Base-by-base conservation (phyloP, 768 basidiomycete genomes). In the Pisolithus albus region DNA sequence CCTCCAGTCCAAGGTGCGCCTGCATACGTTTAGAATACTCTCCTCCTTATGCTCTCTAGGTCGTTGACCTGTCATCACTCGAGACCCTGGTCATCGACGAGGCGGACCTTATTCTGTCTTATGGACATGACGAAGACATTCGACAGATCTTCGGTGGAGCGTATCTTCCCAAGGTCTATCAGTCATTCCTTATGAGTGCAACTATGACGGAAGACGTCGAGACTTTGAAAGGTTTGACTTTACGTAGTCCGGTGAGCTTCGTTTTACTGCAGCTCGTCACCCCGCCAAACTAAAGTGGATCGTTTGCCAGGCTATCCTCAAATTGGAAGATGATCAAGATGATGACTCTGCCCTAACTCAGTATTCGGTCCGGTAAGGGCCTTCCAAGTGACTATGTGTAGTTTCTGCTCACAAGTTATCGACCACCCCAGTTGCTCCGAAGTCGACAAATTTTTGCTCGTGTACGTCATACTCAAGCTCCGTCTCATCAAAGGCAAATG, bases 151-250 rank as follows among this genome's bases (percentile, higher is more conserved):
- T 87, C 55, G 76, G 69, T 50, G 88, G 81, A 44, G 79, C 75
- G 40, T 85, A 79, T 66, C 78, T 88, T 28, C 92, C 86, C 49
- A 86, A 82, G 65, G 82, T 87, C 54, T 90, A 82, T 67, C 95
- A 92, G 67, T 88, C 90, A 9, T 93, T 95, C 70, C 72, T 99
- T 32, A 96, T 98, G 92, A 92, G 88, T 63, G 95, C 96, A 5
- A 99, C 95, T 0, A 86, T 98, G 84, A 92, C 93, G 10, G 89
- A 93, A 59, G 96, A 98, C 59, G 92, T 99, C 4, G 90, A 94
- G 62, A 75, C 81, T 54, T 74, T 98, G 49, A 96, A 96, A 66
- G 91, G 92, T 5, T 76, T 97, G 36, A 78, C 87, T 5, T 72
- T 99, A 16, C 78, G 92, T 23, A 90, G 84, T 68, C 93, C 95